Evolutionary conservation across 768 basidiomycete genomes (phyloP).

Genomic region (Trametes meyenii): DNA sequence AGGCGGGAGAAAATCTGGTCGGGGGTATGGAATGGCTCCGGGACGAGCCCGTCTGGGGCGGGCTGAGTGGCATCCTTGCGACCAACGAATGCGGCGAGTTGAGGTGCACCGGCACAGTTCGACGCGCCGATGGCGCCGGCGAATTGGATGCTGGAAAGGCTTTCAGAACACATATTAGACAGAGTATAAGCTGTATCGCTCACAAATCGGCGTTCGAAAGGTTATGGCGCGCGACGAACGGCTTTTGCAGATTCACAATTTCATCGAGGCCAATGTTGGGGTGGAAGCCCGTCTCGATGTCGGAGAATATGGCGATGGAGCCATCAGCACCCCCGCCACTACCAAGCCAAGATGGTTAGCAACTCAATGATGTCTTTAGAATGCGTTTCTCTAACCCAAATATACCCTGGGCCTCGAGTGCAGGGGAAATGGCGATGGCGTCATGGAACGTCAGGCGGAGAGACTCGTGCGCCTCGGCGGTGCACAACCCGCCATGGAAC

Average conservation of each 20-base stretch:
- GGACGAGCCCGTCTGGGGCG: conserved; percentile 14
- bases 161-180: not conserved
- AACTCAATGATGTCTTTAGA: not conserved
- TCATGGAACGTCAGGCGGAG: conserved; percentile 34
- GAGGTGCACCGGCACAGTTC: conserved; percentile 21
- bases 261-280: conserved; percentile 39
- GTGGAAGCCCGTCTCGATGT: conserved; percentile 44
- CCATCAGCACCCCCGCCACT: conserved; percentile 44
- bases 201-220: conserved; percentile 15
- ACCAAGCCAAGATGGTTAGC: not conserved
- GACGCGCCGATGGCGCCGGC: conserved; percentile 17
- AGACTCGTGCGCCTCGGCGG: conserved; percentile 35
- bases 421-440: conserved; percentile 23
- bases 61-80: conserved; percentile 12
- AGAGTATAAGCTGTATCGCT: not conserved
- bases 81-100: conserved; percentile 11
- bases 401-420: conserved; percentile 5
- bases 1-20: conserved; percentile 25
- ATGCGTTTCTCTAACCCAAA: conserved; percentile 2
- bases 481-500: conserved; percentile 35
- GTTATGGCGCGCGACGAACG: conserved; percentile 17
- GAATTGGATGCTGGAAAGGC: conserved; percentile 5
- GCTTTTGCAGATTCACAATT: conserved; percentile 19
- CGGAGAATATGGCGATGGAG: conserved; percentile 47
- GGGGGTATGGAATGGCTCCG: conserved; percentile 16